These are phyloP conservation scores for Gelatoporia subvermispora DNA, from an alignment of 768 basidiomycete species.

Conservation along the genomic window DNA sequence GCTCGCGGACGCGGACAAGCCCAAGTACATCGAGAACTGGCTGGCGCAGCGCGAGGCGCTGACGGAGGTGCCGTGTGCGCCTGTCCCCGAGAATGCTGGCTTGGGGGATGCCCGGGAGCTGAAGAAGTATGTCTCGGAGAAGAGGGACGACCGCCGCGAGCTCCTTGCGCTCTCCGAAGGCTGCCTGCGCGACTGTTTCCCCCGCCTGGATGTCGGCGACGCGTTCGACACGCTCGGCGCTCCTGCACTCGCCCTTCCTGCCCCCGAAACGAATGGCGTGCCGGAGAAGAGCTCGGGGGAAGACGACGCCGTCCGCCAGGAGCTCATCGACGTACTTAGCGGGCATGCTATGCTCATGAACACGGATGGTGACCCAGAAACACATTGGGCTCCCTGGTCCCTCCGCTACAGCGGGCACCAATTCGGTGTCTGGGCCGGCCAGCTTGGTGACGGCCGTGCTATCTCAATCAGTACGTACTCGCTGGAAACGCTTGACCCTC, in stretches of 20 bases:
- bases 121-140: constrained; percentile 40
- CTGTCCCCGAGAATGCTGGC: constrained; percentile 15
- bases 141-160: constrained; percentile 46
- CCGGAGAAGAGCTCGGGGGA: constrained; percentile 20
- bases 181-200: constrained; percentile 71
- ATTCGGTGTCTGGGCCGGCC: constrained; percentile 88
- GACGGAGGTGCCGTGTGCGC: constrained; percentile 25
- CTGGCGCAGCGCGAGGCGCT: constrained; percentile 60
- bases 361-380: constrained; percentile 24
- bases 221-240: constrained; percentile 62
- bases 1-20: constrained; percentile 40
- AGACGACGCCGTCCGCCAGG: constrained; percentile 49
- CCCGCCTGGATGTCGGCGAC: constrained; percentile 84
- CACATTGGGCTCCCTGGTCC: constrained; percentile 61
- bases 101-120: constrained; percentile 29
- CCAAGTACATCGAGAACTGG: constrained; percentile 72
- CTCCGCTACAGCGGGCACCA: constrained; percentile 90
- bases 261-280: constrained; percentile 22
- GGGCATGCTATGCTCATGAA: constrained; percentile 72
- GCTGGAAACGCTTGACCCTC: not conserved
- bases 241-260: constrained; percentile 40
- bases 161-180: constrained; percentile 73
- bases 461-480: constrained; percentile 62
- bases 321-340: constrained; percentile 77
- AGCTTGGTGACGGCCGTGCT: constrained; percentile 93